Percentiles rank a stretch among this genome's conserved stretches.
These are phyloP conservation scores for Metarhizium sp. DNA, from an alignment of 2,329 filamentous ascomycete genomes.

Conservation along the genomic window DNA sequence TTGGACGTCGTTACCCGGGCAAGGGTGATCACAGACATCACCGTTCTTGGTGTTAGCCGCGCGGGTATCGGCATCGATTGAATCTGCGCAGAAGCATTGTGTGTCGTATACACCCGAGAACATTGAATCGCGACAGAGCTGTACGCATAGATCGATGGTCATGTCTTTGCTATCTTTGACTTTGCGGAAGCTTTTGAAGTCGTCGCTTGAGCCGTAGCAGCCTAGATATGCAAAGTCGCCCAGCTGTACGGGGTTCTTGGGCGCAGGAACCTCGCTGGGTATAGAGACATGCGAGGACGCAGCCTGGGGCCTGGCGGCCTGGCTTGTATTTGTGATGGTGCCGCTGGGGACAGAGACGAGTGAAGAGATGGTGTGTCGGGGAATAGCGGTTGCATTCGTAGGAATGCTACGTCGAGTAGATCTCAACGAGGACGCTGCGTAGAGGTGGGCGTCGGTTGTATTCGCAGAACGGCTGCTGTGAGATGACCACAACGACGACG, in stretches of 20 bases:
- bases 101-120: conserved; percentile 31
- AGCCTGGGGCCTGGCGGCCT: background rate
- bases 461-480: background rate
- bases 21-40: conserved; percentile 24
- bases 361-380: background rate
- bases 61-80: conserved; percentile 28
- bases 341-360: background rate
- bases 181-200: conserved; percentile 25
- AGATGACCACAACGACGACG: background rate
- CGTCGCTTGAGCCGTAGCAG: conserved; percentile 31
- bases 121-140: conserved; percentile 23
- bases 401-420: background rate
- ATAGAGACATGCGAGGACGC: conserved; percentile 3
- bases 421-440: background rate
- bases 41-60: conserved; percentile 13
- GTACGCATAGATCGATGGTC: conserved; percentile 30
- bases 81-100: conserved; percentile 36
- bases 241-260: conserved; percentile 23
- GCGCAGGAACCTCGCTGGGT: conserved; percentile 6
- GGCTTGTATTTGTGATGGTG: background rate
- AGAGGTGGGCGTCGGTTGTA: background rate
- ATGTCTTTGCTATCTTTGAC: conserved; percentile 22
- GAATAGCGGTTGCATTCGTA: background rate
- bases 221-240: conserved; percentile 25
- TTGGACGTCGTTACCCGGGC: conserved; percentile 30